These are phyloP conservation scores for Ogataea sp. DNA, from an alignment of 805 yeast species.

Conservation along the genomic window DNA sequence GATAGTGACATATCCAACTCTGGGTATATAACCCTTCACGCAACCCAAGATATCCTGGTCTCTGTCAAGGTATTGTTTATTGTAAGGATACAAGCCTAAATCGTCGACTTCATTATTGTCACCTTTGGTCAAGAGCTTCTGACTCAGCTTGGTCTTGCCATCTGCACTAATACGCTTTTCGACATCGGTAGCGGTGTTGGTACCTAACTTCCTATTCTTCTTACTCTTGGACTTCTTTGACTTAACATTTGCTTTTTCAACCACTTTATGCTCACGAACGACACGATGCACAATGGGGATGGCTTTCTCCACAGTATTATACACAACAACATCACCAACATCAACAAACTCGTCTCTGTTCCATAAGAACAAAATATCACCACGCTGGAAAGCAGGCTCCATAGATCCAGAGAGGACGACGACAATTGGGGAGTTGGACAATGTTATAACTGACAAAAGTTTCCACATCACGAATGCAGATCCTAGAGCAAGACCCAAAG, in stretches of 20 bases:
- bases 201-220: slow-evolving; percentile 7
- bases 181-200: slow-evolving; percentile 4
- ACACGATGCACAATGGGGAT: slow-evolving; percentile 98
- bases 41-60: slow-evolving; percentile 77
- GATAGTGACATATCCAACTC: slow-evolving; percentile 85
- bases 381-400: slow-evolving; percentile 99
- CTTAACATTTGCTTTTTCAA: slow-evolving; percentile 13
- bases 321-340: slow-evolving; percentile 93
- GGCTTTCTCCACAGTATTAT: slow-evolving; percentile 66
- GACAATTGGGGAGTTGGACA: slow-evolving; percentile 88
- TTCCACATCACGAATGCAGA: slow-evolving; percentile 94
- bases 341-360: slow-evolving; percentile 59
- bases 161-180: slow-evolving; percentile 4
- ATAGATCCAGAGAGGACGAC: slow-evolving; percentile 97
- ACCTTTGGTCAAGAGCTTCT: slow-evolving; percentile 84
- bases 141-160: slow-evolving; percentile 28
- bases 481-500: slow-evolving; percentile 71
- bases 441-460: slow-evolving; percentile 62
- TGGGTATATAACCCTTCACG: slow-evolving; percentile 88
- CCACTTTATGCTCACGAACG: slow-evolving; percentile 65
- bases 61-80: slow-evolving; percentile 69
- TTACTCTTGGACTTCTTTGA: too few species aligned
- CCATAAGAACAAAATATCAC: slow-evolving; percentile 89
- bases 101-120: slow-evolving; percentile 94
- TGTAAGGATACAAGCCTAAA: slow-evolving; percentile 70